A percentile compares a stretch with the other conserved stretches of the same genome.
These are phyloP conservation scores for Paecilomyces fulvus DNA, from an alignment of 2,329 filamentous ascomycete species.

Conservation along the genomic window DNA sequence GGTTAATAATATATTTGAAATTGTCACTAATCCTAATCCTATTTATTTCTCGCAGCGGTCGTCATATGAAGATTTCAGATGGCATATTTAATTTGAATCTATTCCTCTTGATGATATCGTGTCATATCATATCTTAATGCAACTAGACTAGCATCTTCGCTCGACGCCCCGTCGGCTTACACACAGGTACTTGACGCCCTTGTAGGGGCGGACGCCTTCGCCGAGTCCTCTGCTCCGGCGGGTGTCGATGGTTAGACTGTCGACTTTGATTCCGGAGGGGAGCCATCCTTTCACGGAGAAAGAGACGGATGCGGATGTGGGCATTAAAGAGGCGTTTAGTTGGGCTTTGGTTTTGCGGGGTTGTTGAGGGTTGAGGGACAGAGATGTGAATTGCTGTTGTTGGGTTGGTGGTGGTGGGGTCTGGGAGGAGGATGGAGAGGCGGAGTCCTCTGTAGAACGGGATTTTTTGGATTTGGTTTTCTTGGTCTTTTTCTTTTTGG, in stretches of 20 bases:
- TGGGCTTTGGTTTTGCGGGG: conserved; percentile 38
- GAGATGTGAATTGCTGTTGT: conserved; percentile 10
- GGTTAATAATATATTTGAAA: too few species aligned
- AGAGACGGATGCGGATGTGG: conserved; percentile 65
- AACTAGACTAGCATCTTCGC: conserved; percentile 25
- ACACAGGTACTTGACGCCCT: conserved; percentile 95
- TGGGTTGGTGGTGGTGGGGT: conserved; percentile 9
- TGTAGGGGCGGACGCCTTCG: conserved; percentile 87
- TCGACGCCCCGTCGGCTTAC: conserved; percentile 51
- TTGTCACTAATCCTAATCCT: too few species aligned
- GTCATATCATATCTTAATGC: background rate
- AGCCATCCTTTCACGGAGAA: conserved; percentile 55
- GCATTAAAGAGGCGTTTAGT: conserved; percentile 70
- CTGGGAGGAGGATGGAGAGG: conserved; percentile 5
- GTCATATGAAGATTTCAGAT: too few species aligned
- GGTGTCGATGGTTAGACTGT: conserved; percentile 54
- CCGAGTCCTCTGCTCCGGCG: conserved; percentile 78
- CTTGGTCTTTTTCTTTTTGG: conserved; percentile 29
- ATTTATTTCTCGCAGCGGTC: too few species aligned
- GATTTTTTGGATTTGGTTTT: conserved; percentile 15
- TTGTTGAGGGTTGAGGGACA: conserved; percentile 16
- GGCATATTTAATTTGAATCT: too few species aligned
- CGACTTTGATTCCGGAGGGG: conserved; percentile 55
- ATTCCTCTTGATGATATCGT: background rate
- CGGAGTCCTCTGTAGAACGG: conserved; percentile 17